These are phyloP conservation scores for Gossypium davidsonii DNA, from an alignment of 441 rosid species.

Conservation along the genomic window DNA sequence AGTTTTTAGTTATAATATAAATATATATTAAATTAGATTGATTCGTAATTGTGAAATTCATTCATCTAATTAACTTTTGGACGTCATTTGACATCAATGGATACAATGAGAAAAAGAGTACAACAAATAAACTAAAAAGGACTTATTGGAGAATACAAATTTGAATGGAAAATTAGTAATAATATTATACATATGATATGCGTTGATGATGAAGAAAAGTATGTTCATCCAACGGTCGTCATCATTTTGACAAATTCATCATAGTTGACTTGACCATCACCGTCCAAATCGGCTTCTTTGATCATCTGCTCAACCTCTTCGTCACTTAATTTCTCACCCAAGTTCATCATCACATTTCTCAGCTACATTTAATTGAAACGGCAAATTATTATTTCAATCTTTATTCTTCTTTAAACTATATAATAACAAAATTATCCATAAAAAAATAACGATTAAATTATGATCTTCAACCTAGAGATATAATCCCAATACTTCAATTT, in stretches of 20 bases:
- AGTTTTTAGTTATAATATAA: no score
- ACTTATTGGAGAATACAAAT: neutral
- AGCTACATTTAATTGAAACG: conserved; percentile 26
- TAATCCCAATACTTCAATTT: no score
- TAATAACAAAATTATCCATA: no score
- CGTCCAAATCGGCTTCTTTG: conserved; percentile 86
- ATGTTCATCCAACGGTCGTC: conserved; percentile 25
- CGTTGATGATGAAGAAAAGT: neutral
- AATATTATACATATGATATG: neutral
- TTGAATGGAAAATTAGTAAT: neutral
- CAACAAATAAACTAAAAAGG: neutral
- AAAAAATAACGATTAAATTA: no score
- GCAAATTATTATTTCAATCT: no score
- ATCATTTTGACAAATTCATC: conserved; percentile 88
- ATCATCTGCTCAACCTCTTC: conserved; percentile 90
- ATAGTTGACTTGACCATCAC: conserved; percentile 87
- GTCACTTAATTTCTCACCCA: conserved; percentile 83
- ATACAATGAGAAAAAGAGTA: neutral
- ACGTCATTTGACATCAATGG: neutral
- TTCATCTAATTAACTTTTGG: neutral
- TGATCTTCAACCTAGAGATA: no score
- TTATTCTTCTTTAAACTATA: no score
- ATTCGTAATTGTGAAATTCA: neutral
- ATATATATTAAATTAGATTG: no score
- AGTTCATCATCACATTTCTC: conserved; percentile 89